Evolutionary conservation across 2,329 filamentous ascomycete species (phyloP), one percentile per base, ranked within the genome.

Genomic region (Didymella pinodella): DNA sequence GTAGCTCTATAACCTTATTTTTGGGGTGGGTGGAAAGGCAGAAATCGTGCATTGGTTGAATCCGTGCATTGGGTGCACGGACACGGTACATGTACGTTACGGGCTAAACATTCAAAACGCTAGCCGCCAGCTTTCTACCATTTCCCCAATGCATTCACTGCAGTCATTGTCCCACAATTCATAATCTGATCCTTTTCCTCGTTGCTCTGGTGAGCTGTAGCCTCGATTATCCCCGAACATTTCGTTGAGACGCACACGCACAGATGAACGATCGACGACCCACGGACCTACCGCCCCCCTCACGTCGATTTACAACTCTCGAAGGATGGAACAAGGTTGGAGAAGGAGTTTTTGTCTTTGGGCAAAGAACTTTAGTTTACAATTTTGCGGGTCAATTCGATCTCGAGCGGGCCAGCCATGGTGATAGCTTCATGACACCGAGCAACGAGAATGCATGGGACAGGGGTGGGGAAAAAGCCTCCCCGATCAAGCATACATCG

Each of bases 291-390:
- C 36, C 16, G 20, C 36, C 14, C 32, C 25, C n/a, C 25, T 57
- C 63, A 3, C 49, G 61, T 16, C 65, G 63, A 10, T 65, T 65
- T 48, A 67, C 65, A 2, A 67, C 65, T 7, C 58, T 67, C 7
- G 60, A 63, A 61, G 65, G 63, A 47, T 67, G 63, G 63, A 46
- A 53, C 18, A 56, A 63, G 47, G 49, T 67, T 29, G 51, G 61
- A 7, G 18, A 38, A 7, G 65, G 65, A 4, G 55, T 65, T 18
- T 67, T 59, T 36, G 48, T 32, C 11, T 53, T 54, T 16, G 58
- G 59, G 28, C 43, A 48, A 14, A 53, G 43, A 20, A 50, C 62
- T 26, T 54, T 51, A 5, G 32, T 55, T 26, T 59, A 62, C 12
- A 26, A 16, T 20, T 43, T 43, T 11, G 20, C 40, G 20, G 5